A percentile compares a stretch with the other conserved stretches of the same genome.
phyloP scores from a whole-genome alignment of 1,139 yeast genomes.

The Diutina siamensis region DNA sequence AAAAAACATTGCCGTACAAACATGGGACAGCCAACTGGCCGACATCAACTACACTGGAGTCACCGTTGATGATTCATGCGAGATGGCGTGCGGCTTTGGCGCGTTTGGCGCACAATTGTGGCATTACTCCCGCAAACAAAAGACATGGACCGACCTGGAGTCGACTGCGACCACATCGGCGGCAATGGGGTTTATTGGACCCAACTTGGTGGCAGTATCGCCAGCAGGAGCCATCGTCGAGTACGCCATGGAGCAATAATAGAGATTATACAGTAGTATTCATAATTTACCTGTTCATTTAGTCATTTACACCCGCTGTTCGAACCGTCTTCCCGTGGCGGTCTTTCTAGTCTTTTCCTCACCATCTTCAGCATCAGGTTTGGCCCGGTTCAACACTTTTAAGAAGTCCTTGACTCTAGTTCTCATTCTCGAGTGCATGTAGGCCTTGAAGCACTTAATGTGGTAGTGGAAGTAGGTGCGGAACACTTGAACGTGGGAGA shows the following conservation, averaged over 20 bases:
- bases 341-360: slow-evolving; percentile 66
- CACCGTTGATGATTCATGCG: not conserved
- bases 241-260: not conserved
- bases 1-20: slow-evolving; percentile 25
- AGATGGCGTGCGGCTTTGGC: not conserved
- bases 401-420: slow-evolving; percentile 86
- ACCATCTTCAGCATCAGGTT: slow-evolving; percentile 75
- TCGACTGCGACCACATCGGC: not conserved
- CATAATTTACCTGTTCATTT: not conserved
- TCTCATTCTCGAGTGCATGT: slow-evolving; percentile 97
- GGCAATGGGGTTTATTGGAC: not conserved
- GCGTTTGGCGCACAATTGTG: not conserved
- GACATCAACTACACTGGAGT: not conserved
- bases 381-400: slow-evolving; percentile 92
- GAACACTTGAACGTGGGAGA: slow-evolving; percentile 81
- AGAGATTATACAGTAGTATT: not conserved
- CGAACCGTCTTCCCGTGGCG: slow-evolving; percentile 52
- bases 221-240: not conserved
- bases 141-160: not conserved
- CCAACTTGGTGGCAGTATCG: not conserved
- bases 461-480: slow-evolving; percentile 97
- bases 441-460: slow-evolving; percentile 95
- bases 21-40: slow-evolving; percentile 8
- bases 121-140: not conserved
- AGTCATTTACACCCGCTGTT: not conserved